phyloP scores from a whole-genome alignment of 495 filamentous ascomycete genomes.

The Chaetomium cochliodes region DNA sequence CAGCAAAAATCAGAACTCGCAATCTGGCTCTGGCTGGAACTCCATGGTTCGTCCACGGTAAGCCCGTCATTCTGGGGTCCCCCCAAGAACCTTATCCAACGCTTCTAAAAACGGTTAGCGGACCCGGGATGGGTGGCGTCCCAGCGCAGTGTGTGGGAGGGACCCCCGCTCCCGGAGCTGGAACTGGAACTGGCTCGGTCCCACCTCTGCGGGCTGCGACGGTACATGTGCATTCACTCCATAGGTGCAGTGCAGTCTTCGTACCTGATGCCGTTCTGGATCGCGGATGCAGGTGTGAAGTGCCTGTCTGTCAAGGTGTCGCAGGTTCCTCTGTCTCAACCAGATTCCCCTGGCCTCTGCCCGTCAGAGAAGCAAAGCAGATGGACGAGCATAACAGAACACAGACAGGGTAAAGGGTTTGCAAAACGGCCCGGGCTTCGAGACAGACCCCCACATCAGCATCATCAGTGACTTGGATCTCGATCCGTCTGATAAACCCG shows the following conservation, averaged over 20 bases:
- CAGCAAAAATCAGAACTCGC: conserved; percentile 1
- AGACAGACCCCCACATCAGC: background rate
- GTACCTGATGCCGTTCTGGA: conserved; percentile 7
- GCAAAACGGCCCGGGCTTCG: too few relatives aligned
- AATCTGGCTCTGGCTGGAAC: background rate
- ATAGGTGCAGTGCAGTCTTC: background rate
- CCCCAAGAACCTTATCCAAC: conserved; percentile 7
- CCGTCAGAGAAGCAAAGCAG: background rate
- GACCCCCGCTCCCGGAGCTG: conserved; percentile 17
- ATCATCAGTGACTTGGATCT: background rate
- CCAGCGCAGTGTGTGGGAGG: conserved; percentile 14
- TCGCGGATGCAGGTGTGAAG: background rate
- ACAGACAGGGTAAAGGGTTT: too few relatives aligned
- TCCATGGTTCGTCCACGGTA: conserved; percentile 5
- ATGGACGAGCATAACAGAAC: background rate
- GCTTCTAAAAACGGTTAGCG: conserved; percentile 17
- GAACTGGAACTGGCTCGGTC: background rate
- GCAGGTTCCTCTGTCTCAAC: background rate
- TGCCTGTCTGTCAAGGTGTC: background rate
- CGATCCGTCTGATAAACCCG: background rate
- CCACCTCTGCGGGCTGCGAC: background rate
- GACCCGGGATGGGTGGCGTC: conserved; percentile 18
- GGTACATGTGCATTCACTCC: conserved; percentile 4
- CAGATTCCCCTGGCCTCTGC: background rate
- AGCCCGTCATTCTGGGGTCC: conserved; percentile 12